Base-by-base conservation (phyloP, 1,284 basidiomycete species). In the Cutaneotrichosporon sp. region DNA sequence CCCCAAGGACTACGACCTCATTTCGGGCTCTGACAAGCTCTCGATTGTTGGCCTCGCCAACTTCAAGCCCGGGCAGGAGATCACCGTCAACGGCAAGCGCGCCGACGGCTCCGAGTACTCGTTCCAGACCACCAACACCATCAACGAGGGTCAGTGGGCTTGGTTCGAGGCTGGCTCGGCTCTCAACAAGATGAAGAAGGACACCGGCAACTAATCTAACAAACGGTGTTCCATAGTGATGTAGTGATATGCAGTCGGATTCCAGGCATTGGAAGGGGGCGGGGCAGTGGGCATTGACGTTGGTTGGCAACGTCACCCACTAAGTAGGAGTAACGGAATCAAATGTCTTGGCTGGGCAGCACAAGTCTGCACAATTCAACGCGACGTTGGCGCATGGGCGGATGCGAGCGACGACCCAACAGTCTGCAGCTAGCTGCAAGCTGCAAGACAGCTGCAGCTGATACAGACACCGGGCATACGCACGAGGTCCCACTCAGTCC, bases 1-100 rank as follows among this genome's bases (percentile, higher is more conserved):
- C 84, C 85, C 89, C 13, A 90, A 86, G 67, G 94, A 97, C 82
- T 97, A 97, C 82, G 91, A 96, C 79, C 91, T 90, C 83, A 81
- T 96, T 72, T 85, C 84, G 73, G 90, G 92, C 30, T 84, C 84
- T 70, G 93, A 97, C 84, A 88, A 86, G 77, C 88, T 97, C 66
- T 88, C 89, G 73, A 91, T 97, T 76, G 80, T 89, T 65, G 93
- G 92, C 64, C 83, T 97, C 63, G 87, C 92, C 78, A 84, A 83
- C 69, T 92, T 97, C 79, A 86, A 89, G 1, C 91, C 91, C 49
- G 93, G 91, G 71, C 90, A 92, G 86, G 89, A 93, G 83, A 82
- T 97, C 80, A 90, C 87, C 36, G 83, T 94, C 65, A 84, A 85
- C 57, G 83, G 86, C 72, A 92, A 91, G 83, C 92, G 95, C 82